Base-by-base conservation (phyloP, 257 asterid genomes). In the Striga asiatica region DNA sequence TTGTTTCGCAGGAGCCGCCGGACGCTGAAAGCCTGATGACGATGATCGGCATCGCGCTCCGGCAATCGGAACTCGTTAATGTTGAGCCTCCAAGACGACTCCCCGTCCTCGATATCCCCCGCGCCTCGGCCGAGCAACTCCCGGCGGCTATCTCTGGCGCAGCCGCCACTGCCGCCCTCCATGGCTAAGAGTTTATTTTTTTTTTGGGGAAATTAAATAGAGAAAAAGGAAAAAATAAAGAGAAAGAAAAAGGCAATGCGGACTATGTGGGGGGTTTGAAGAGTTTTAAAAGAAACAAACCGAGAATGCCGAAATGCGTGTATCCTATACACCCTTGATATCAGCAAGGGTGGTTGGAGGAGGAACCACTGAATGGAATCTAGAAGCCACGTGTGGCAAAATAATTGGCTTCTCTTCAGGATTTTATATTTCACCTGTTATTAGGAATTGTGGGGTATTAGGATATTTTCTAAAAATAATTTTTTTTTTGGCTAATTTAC, bases 41-140 rank as follows among this genome's bases (percentile, higher is more conserved):
- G 70, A 13, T 72, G 66, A 20, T 71, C 75, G 58, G 77, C 32
- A 43, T 31, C 25, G 34, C 76, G 78, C 47, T 84, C 80, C 64
- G 95, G 95, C 71, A 86, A 56, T 20, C 80, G 89, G 67, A 83
- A 86, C 75, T 81, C 83, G 14, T 74, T 60, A 4, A 86, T 62
- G 60, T 86, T 60, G 62, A 81, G 79, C 25, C 82, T 73, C 95
- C 95, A 86, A 0, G 88, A 65, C 38, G 82, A 49, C 11, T 39
- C 45, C 1, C 29, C 71, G 34, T 37, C 72, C 50, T 57, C 72
- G 60, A 47, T 58, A 60, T 39, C 71, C 34, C 32, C 66, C 60
- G 60, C 47, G 21, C 47, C 48, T 3, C 23, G 60, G 19, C 69
- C 61, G 18, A 72, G 48, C 68, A 73, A 66, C 50, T 74, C 81